A percentile compares a stretch with the other conserved stretches of the same genome.
Evolutionary conservation across 805 yeast genomes (phyloP).

Genomic region (Schwanniomyces sp.): DNA sequence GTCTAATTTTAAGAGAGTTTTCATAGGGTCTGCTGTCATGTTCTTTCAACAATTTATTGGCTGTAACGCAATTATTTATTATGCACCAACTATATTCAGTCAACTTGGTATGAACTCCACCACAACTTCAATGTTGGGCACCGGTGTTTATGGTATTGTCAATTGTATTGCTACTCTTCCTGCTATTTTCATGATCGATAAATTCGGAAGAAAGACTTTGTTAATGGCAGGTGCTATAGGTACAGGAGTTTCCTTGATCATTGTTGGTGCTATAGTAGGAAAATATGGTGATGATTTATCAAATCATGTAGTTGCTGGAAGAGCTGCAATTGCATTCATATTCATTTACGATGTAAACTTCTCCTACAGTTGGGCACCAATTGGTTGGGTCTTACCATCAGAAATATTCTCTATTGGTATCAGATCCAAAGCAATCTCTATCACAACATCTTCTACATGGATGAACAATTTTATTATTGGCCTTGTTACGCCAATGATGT

Average conservation of each 20-base stretch:
- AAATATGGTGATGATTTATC: constrained; percentile 13
- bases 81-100: constrained; percentile 32
- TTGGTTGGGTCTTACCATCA: constrained; percentile 38
- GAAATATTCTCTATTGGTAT: constrained; percentile 36
- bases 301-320: constrained; percentile 16
- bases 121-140: constrained; percentile 24
- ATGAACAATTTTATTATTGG: constrained; percentile 36
- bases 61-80: constrained; percentile 33
- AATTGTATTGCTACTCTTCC: constrained; percentile 32
- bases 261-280: constrained; percentile 20
- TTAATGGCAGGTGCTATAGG: constrained; percentile 31
- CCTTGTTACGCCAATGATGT: constrained; percentile 34
- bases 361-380: constrained; percentile 39
- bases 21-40: constrained; percentile 28
- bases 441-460: constrained; percentile 38
- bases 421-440: constrained; percentile 34
- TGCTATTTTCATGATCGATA: constrained; percentile 32
- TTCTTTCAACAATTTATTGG: constrained; percentile 34
- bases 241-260: constrained; percentile 28
- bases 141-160: constrained; percentile 31
- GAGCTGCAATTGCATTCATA: constrained; percentile 37
- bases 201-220: constrained; percentile 35
- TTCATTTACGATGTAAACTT: constrained; percentile 29
- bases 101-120: constrained; percentile 26
- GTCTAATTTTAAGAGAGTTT: constrained; percentile 32